Conservation (phyloP, 1,139 yeast species). For the Geotrichum carabidarum region DNA sequence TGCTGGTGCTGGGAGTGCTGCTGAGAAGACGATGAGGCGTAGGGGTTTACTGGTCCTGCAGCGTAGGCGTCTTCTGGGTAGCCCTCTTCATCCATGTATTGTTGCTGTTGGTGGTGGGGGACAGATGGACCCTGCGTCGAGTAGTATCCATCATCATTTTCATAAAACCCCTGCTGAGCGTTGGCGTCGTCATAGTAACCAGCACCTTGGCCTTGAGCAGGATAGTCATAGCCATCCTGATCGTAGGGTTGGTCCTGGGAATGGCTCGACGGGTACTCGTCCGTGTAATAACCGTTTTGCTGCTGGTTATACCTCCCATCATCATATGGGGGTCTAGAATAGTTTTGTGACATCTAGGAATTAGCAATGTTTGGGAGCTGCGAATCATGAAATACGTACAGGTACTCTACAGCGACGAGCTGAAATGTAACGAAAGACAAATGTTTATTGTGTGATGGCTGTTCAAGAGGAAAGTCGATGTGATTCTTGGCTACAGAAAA, state of each 20-base stretch:
- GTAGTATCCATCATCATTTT: constrained; percentile 28
- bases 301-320: constrained; percentile 12
- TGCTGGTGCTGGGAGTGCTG: constrained; percentile 22
- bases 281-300: constrained; percentile 28
- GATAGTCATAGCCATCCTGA: constrained; percentile 28
- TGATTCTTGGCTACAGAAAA: too few species aligned
- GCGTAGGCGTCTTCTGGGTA: constrained; percentile 37
- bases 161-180: constrained; percentile 27
- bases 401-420: neutral
- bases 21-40: constrained; percentile 24
- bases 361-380: neutral
- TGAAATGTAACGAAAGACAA: neutral
- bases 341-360: constrained; percentile 13
- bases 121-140: constrained; percentile 30
- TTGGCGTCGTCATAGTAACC: constrained; percentile 32
- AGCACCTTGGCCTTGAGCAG: constrained; percentile 19
- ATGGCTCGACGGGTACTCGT: constrained; percentile 23
- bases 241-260: constrained; percentile 37
- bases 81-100: constrained; percentile 34
- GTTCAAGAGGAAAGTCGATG: neutral
- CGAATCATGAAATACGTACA: neutral
- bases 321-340: constrained; percentile 13
- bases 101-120: constrained; percentile 34
- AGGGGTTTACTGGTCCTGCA: constrained; percentile 33
- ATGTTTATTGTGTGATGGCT: neutral